Conservation (phyloP, 306 rosid genomes). For the Dalbergia cultrata region DNA sequence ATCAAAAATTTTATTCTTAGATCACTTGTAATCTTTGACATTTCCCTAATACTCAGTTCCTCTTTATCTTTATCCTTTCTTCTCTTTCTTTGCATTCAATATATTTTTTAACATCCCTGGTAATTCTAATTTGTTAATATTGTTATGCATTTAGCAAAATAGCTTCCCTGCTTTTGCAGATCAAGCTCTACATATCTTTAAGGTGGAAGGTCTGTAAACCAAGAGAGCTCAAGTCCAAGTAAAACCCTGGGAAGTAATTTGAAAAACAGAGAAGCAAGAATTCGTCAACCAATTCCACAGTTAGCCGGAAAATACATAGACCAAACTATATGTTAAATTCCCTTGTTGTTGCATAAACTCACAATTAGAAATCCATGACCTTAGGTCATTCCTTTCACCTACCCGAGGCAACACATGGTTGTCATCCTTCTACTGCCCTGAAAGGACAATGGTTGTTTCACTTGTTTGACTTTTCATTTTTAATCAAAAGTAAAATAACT, state of each 20-base stretch:
- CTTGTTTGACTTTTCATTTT: conserved; percentile 7
- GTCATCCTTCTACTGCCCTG: not conserved
- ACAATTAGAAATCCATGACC: not conserved
- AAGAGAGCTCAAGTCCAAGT: conserved; percentile 30
- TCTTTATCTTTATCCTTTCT: not conserved
- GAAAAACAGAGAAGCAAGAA: not conserved
- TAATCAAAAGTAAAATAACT: conserved; percentile 11
- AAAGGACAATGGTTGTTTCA: not conserved
- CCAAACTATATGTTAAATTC: conserved; percentile 10
- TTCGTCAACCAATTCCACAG: not conserved
- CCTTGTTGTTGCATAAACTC: not conserved
- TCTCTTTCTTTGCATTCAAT: not conserved
- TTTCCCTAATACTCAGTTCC: not conserved
- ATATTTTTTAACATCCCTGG: conserved; percentile 2
- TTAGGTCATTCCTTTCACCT: not conserved
- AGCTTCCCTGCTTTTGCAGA: not conserved
- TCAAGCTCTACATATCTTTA: not conserved
- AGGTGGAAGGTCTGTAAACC: conserved; percentile 1
- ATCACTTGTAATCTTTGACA: conserved; percentile 7
- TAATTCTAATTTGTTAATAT: conserved; percentile 1
- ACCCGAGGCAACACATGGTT: not conserved
- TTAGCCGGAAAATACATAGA: not conserved
- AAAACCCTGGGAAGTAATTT: not conserved
- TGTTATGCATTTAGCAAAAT: not conserved
- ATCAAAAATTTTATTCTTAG: not conserved